Evolutionary conservation across 768 basidiomycete genomes (phyloP).

Genomic region (Phanerochaete sordida): DNA sequence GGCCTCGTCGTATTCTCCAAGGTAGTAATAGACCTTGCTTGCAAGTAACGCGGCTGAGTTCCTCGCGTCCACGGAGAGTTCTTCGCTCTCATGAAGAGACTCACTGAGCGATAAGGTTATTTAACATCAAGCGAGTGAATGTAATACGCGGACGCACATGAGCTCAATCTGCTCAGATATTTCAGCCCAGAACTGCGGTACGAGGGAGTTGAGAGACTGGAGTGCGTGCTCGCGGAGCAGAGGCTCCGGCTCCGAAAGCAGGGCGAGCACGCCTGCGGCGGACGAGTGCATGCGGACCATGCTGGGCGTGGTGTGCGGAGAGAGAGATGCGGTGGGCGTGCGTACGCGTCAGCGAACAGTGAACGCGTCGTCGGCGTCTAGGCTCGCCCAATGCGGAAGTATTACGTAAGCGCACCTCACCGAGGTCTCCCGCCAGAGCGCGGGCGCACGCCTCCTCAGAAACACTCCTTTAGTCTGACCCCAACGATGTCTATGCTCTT

Average conservation of each 20-base stretch:
- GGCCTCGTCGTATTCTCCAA: constrained; percentile 94
- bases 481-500: constrained; percentile 36
- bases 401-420: constrained; percentile 17
- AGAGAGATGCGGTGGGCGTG: neutral
- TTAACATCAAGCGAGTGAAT: constrained; percentile 8
- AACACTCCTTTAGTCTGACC: neutral
- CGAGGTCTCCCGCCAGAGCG: constrained; percentile 9
- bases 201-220: constrained; percentile 73
- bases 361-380: constrained; percentile 17
- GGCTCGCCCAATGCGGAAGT: neutral
- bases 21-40: constrained; percentile 98
- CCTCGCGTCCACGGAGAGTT: constrained; percentile 69
- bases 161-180: constrained; percentile 90
- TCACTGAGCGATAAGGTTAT: constrained; percentile 52
- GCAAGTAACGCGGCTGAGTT: constrained; percentile 86
- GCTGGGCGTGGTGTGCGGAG: constrained; percentile 38
- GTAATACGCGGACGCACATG: constrained; percentile 55
- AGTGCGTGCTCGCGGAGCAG: constrained; percentile 92
- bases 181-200: constrained; percentile 97
- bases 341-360: constrained; percentile 16
- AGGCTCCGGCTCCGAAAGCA: constrained; percentile 85
- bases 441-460: constrained; percentile 4
- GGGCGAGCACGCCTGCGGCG: constrained; percentile 85
- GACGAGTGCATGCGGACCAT: constrained; percentile 74
- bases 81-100: constrained; percentile 79